These are phyloP conservation scores for Penicillium janthinellum DNA, from an alignment of 2,329 filamentous ascomycete genomes.

Conservation along the genomic window DNA sequence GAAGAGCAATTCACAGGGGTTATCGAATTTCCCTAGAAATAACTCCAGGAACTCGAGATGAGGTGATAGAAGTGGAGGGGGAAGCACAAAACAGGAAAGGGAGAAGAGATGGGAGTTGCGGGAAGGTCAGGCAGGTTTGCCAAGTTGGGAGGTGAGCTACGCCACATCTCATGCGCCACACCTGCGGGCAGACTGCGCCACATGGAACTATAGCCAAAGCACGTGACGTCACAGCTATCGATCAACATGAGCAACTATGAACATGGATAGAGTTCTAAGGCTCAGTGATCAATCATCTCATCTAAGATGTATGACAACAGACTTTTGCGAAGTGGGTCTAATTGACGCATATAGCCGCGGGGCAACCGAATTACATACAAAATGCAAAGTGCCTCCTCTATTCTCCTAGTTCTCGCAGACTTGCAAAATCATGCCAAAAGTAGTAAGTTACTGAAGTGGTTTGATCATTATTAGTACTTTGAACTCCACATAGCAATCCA, in stretches of 20 bases:
- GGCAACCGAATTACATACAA: no score
- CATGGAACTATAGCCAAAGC: background rate
- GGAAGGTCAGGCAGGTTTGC: conserved; percentile 23
- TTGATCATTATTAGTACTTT: no score
- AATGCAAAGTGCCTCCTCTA: no score
- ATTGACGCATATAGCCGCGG: no score
- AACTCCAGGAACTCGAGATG: conserved; percentile 25
- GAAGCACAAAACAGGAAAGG: conserved; percentile 23
- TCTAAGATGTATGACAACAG: no score
- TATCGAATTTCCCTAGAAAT: conserved; percentile 16
- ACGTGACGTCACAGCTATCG: background rate
- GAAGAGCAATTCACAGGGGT: conserved; percentile 16
- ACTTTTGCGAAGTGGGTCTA: no score
- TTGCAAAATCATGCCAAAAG: no score
- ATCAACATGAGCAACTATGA: background rate
- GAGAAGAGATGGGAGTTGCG: conserved; percentile 28
- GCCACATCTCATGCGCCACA: conserved; percentile 27
- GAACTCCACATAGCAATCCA: conserved; percentile 57
- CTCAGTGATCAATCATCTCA: no score
- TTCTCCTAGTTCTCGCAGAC: no score
- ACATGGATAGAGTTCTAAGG: no score
- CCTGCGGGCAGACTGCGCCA: background rate
- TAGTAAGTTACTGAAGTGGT: no score
- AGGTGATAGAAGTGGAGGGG: conserved; percentile 16
- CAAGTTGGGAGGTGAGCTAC: conserved; percentile 26